phyloP scores from a whole-genome alignment of 78 protist genomes.

The slime mould (Dictyostelium discoideum) region dicty_2.7 NC_007088.5:4818501-4819000 shows the following conservation, averaged over 20 bases:
- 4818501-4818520: slow-evolving; percentile 27
- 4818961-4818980: slow-evolving; percentile 77
- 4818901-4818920: background rate
- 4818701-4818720: background rate
- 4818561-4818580: slow-evolving; percentile 47
- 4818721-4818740: too few species aligned
- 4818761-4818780: too few species aligned
- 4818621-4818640: slow-evolving; percentile 90
- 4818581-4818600: slow-evolving; percentile 40
- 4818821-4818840: too few species aligned
- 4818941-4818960: background rate
- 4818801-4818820: background rate
- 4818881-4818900: too few species aligned
- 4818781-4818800: too few species aligned
- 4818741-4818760: too few species aligned
- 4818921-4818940: background rate
- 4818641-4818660: slow-evolving; percentile 92
- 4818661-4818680: slow-evolving; percentile 94
- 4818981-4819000: slow-evolving; percentile 83
- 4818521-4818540: background rate
- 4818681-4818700: slow-evolving; percentile 81
- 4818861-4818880: too few species aligned
- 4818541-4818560: background rate
- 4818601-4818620: slow-evolving; percentile 82
- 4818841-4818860: too few species aligned